Evolutionary conservation across 1,139 yeast species (phyloP).

Genomic region (Zygosaccharomyces pseudobailii): DNA sequence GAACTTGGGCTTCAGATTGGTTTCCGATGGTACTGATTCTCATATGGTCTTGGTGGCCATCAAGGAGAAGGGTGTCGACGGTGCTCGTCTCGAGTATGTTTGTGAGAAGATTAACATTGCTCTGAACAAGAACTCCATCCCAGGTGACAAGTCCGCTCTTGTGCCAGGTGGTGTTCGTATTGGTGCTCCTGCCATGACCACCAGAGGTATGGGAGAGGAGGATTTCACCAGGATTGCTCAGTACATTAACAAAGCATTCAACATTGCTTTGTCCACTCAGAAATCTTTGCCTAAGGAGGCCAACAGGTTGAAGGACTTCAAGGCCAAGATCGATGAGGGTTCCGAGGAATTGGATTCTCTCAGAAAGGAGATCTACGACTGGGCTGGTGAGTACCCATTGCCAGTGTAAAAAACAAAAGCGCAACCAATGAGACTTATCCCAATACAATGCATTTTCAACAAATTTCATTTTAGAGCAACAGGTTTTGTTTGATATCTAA

Average conservation of each 20-base stretch:
- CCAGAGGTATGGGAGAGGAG: constrained; percentile 87
- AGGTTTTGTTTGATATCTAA: not conserved
- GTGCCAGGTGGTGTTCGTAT: constrained; percentile 98
- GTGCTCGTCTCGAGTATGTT: constrained; percentile 95
- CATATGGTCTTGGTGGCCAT: constrained; percentile 91
- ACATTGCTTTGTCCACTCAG: constrained; percentile 74
- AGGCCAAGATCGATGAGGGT: constrained; percentile 67
- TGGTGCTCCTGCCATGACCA: constrained; percentile 98
- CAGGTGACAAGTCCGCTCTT: constrained; percentile 96
- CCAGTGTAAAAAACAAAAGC: constrained; percentile 45
- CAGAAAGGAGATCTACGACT: constrained; percentile 74
- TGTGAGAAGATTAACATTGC: constrained; percentile 96
- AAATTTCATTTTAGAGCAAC: constrained; percentile 3
- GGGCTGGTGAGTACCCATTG: constrained; percentile 95
- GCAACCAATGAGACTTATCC: constrained; percentile 3
- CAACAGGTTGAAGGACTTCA: constrained; percentile 91
- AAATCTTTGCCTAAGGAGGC: constrained; percentile 73
- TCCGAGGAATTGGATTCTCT: constrained; percentile 60
- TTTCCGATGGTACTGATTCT: constrained; percentile 92
- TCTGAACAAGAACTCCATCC: constrained; percentile 93
- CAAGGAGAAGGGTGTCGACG: constrained; percentile 87
- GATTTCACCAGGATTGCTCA: constrained; percentile 80
- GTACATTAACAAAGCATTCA: constrained; percentile 80
- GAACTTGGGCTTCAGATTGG: constrained; percentile 71
- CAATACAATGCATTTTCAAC: constrained; percentile 15